phyloP scores from a whole-genome alignment of 2,329 filamentous ascomycete genomes.

The Curvularia spicifera region DNA sequence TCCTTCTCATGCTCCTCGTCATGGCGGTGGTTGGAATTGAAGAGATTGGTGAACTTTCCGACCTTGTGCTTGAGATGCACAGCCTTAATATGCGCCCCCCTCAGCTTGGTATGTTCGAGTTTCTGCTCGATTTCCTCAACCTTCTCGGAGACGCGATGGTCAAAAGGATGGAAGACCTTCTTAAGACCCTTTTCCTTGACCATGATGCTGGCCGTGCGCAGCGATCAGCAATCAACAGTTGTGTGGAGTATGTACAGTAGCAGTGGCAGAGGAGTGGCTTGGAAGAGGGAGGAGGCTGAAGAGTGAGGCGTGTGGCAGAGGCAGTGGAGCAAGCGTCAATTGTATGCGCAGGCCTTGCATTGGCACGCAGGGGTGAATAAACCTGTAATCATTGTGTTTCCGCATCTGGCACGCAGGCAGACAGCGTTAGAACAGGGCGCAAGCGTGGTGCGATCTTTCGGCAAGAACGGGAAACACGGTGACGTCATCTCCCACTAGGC shows the following conservation, averaged over 20 bases:
- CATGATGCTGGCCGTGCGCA: conserved; percentile 27
- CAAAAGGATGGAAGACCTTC: conserved; percentile 50
- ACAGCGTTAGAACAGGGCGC: neutral
- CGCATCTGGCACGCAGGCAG: conserved; percentile 17
- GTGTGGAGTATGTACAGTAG: conserved; percentile 4
- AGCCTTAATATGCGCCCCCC: conserved; percentile 60
- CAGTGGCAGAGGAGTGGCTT: conserved; percentile 17
- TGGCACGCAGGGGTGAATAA: conserved; percentile 18
- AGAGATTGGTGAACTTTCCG: conserved; percentile 69
- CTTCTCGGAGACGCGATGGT: conserved; percentile 36
- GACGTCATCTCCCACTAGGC: conserved; percentile 19
- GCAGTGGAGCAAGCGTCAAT: conserved; percentile 20
- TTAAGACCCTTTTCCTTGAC: conserved; percentile 38
- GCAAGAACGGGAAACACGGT: conserved; percentile 12
- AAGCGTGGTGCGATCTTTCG: conserved; percentile 13
- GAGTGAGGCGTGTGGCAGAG: conserved; percentile 24
- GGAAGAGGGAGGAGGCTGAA: conserved; percentile 26
- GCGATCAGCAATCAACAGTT: conserved; percentile 20
- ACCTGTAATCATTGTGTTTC: conserved; percentile 32
- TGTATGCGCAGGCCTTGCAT: conserved; percentile 31
- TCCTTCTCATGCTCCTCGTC: conserved; percentile 89
- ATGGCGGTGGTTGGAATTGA: conserved; percentile 89
- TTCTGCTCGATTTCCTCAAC: conserved; percentile 51
- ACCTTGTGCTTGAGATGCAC: conserved; percentile 67
- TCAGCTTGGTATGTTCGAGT: conserved; percentile 55